These are phyloP conservation scores for Wickerhamiella bombiphila DNA, from an alignment of 805 yeast species.

Conservation along the genomic window DNA sequence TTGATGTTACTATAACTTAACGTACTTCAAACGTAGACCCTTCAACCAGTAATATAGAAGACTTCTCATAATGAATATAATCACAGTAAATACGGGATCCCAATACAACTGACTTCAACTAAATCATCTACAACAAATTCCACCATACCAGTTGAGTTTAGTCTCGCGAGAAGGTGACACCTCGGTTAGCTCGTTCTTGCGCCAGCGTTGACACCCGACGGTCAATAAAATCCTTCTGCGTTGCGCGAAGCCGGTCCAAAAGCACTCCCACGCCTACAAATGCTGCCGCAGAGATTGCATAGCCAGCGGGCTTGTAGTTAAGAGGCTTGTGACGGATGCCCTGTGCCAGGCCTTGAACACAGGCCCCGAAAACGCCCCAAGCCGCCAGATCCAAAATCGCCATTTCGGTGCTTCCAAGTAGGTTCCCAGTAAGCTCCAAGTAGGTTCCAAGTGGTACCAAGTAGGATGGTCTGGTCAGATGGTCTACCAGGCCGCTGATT, in stretches of 20 bases:
- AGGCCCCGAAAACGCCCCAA: slow-evolving; percentile 18
- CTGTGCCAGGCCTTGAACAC: slow-evolving; percentile 22
- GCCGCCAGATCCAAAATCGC: slow-evolving; percentile 16
- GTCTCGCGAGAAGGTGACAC: slow-evolving; percentile 17
- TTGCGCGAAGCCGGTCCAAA: slow-evolving; percentile 19
- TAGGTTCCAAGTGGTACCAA: too few species aligned
- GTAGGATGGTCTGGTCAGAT: too few species aligned
- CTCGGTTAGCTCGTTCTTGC: slow-evolving; percentile 20
- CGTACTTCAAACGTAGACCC: too few species aligned
- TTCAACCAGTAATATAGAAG: too few species aligned
- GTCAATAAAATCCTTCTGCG: slow-evolving; percentile 20
- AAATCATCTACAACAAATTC: too few species aligned
- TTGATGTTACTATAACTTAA: too few species aligned
- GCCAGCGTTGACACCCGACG: slow-evolving; percentile 18
- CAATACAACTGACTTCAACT: too few species aligned
- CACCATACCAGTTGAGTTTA: slow-evolving; percentile 3
- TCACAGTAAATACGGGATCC: too few species aligned
- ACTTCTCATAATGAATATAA: too few species aligned
- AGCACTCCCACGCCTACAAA: slow-evolving; percentile 23
- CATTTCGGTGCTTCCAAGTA: slow-evolving; percentile 4
- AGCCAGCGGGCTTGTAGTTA: slow-evolving; percentile 24
- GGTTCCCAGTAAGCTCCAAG: too few species aligned
- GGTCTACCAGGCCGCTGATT: too few species aligned
- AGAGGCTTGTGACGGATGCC: slow-evolving; percentile 25
- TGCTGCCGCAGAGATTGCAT: slow-evolving; percentile 20